Evolutionary conservation across 2,329 filamentous ascomycete genomes (phyloP).

Genomic region (Bipolaris victoriae): DNA sequence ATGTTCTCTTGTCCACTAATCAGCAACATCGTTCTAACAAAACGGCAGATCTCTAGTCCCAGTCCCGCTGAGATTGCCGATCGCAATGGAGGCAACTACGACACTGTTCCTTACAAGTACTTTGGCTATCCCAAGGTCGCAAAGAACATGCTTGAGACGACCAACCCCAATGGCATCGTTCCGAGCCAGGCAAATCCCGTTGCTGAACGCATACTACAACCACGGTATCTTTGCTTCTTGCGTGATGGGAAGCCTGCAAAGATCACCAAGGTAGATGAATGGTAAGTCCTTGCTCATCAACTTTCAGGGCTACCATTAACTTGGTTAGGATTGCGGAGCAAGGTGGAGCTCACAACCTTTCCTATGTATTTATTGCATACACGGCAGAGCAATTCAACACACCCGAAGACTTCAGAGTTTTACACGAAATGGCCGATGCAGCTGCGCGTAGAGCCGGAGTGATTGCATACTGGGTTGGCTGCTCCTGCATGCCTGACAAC

Average conservation of each 20-base stretch:
- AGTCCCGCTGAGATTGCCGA: conserved; percentile 17
- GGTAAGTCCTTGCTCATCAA: conserved; percentile 8
- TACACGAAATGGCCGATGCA: conserved; percentile 49
- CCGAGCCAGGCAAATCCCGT: conserved; percentile 30
- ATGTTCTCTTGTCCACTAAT: conserved; percentile 6
- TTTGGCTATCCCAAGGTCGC: conserved; percentile 42
- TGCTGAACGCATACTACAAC: conserved; percentile 34
- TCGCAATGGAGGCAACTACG: conserved; percentile 35
- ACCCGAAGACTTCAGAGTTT: conserved; percentile 31
- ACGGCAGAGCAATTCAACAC: conserved; percentile 50
- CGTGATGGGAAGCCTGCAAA: conserved; percentile 24
- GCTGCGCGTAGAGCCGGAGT: conserved; percentile 49
- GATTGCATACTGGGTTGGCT: conserved; percentile 54
- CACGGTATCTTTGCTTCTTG: conserved; percentile 41
- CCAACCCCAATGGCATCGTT: conserved; percentile 8
- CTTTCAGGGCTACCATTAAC: background rate
- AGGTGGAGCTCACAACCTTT: conserved; percentile 28
- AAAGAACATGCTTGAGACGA: conserved; percentile 37
- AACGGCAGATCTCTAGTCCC: conserved; percentile 31
- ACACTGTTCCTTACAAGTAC: conserved; percentile 37
- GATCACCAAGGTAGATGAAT: conserved; percentile 37
- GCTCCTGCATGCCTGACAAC: conserved; percentile 51
- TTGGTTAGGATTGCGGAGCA: conserved; percentile 26
- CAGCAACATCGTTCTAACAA: background rate
- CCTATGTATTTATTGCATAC: conserved; percentile 53